Conservation (phyloP, 1,284 basidiomycete species). For the Phaffia rhodozyma region DNA sequence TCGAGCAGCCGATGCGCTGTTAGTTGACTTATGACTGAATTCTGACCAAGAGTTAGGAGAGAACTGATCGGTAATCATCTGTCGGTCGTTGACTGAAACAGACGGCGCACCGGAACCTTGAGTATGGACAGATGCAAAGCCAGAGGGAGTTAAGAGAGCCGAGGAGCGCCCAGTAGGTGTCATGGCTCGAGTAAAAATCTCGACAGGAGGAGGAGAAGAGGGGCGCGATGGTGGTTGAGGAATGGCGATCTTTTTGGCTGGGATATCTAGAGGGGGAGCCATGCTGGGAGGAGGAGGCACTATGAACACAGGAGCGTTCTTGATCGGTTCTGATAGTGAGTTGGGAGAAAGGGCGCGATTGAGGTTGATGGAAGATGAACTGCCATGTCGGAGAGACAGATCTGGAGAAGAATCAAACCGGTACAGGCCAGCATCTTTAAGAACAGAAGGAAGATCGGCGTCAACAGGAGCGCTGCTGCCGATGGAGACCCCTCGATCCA, state of each 20-base stretch:
- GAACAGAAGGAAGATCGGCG: conserved; percentile 21
- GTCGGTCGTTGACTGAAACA: conserved; percentile 56
- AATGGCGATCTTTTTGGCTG: conserved; percentile 51
- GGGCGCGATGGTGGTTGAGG: conserved; percentile 79
- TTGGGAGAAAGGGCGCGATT: conserved; percentile 50
- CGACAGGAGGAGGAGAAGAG: conserved; percentile 41
- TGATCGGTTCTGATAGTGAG: conserved; percentile 16
- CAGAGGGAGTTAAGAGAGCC: conserved; percentile 44
- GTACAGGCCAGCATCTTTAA: conserved; percentile 32
- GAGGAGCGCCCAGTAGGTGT: conserved; percentile 30
- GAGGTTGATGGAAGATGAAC: conserved; percentile 32
- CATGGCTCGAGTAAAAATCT: conserved; percentile 17
- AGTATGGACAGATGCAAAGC: conserved; percentile 40
- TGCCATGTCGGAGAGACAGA: not conserved
- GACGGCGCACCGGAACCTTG: conserved; percentile 48
- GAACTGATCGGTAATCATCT: conserved; percentile 56
- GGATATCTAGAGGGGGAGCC: conserved; percentile 53
- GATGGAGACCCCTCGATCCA: not conserved
- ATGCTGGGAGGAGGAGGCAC: conserved; percentile 68
- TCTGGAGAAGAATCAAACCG: conserved; percentile 16
- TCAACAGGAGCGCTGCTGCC: conserved; percentile 10
- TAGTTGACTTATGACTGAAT: conserved; percentile 2
- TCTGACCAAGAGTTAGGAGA: not conserved
- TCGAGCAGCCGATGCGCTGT: conserved; percentile 20
- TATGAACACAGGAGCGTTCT: conserved; percentile 42